phyloP scores from a whole-genome alignment of 75 land plant species.

The Ceratopteris richardii region DNA sequence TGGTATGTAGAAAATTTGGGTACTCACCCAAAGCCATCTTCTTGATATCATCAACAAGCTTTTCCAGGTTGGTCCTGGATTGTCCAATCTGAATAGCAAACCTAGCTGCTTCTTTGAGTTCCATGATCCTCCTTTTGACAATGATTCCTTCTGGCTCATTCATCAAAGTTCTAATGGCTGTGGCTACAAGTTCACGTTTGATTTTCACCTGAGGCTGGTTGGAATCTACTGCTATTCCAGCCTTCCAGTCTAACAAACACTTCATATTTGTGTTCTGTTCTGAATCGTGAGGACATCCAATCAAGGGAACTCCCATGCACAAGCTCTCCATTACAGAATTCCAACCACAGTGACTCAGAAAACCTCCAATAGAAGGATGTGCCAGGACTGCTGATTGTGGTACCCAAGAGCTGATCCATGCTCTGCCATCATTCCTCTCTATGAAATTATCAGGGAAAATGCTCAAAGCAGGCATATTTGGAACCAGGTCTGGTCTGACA shows the following conservation, averaged over 20 bases:
- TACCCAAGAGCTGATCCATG: slow-evolving; percentile 17
- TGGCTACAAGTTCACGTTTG: slow-evolving; percentile 30
- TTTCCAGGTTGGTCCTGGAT: neutral
- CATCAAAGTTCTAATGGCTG: slow-evolving; percentile 26
- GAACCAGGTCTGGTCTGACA: slow-evolving; percentile 23
- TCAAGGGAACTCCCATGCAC: slow-evolving; percentile 15
- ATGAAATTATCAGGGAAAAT: slow-evolving; percentile 4
- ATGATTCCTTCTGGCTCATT: slow-evolving; percentile 10
- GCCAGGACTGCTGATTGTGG: slow-evolving; percentile 21
- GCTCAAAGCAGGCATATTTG: neutral
- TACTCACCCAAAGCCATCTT: neutral
- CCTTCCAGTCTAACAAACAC: slow-evolving; percentile 14
- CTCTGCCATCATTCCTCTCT: slow-evolving; percentile 8
- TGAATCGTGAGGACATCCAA: slow-evolving; percentile 14
- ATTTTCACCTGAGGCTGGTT: slow-evolving; percentile 4
- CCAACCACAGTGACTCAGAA: slow-evolving; percentile 35
- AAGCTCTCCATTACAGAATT: slow-evolving; percentile 24
- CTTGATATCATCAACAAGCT: neutral
- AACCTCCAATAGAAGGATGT: slow-evolving; percentile 18
- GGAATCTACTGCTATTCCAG: slow-evolving; percentile 10
- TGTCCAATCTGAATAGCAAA: slow-evolving; percentile 3
- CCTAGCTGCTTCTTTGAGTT: slow-evolving; percentile 7
- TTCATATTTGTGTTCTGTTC: slow-evolving; percentile 13
- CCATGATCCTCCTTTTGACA: slow-evolving; percentile 20
- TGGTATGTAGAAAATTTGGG: neutral